Evolutionary conservation across 176 grass and related monocot genomes (phyloP), one percentile per base, ranked within the genome.

Genomic region (Saccharum officinarum): DNA sequence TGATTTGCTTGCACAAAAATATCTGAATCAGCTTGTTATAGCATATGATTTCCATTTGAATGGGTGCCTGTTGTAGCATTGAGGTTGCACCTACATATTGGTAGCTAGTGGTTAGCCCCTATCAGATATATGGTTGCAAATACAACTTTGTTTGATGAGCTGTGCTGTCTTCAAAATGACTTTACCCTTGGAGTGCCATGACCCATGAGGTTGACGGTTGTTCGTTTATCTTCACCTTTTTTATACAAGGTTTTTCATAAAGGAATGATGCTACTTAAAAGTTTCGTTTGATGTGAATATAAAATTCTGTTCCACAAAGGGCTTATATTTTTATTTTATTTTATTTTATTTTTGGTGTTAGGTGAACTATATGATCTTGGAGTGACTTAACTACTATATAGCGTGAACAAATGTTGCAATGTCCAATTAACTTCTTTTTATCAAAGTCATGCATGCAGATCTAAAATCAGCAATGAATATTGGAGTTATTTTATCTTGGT

Each of bases 21-120:
- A 5, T 67, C 14, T 62, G n/a, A 31, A 60, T 22, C 1, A 31
- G 7, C 31, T 78, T 36, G 36, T 74, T 49, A 6, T 60, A 20
- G 46, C 23, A 26, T 39, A 79, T 40, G 17, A 15, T 72, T 71
- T 90, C 22, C 49, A 81, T 20, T 59, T 80, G 28, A 61, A 57
- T 28, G 6, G 13, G 4, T n/a, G 22, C 17, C 40, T 61, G n/a
- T 40, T 76, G 38, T 47, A 26, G n/a, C 18, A 4, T 61, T 62
- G 6, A 18, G 3, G 10, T 83, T 69, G 38, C 50, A 20, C 25
- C 10, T 52, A 50, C 5, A 34, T 79, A 61, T 61, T 60, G 37
- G 69, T 75, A 59, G 38, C 37, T 69, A n/a, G 49, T 75, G 26
- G 68, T 60, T 44, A 80, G 8, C 46, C 9, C 20, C 15, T 80